phyloP scores from a whole-genome alignment of 805 yeast genomes.

The Kurtzmaniella cleridarum region DNA sequence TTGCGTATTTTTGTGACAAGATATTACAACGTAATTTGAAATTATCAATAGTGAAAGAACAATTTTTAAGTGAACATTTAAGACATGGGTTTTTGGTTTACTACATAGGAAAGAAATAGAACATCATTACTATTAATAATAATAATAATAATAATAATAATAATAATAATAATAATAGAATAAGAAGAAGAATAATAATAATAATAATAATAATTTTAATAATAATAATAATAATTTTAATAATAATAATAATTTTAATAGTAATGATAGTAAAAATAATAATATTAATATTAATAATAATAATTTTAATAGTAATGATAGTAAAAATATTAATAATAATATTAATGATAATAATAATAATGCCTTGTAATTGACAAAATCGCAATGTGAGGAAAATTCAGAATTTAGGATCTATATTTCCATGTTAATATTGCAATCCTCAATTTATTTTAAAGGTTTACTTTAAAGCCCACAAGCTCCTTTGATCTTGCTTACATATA shows the following conservation, averaged over 20 bases:
- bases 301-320: too few relatives aligned
- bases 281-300: neutral
- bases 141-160: neutral
- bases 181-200: neutral
- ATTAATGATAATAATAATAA: too few relatives aligned
- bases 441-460: too few relatives aligned
- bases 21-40: conserved; percentile 25
- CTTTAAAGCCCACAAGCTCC: too few relatives aligned
- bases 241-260: conserved; percentile 9
- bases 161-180: neutral
- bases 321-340: too few relatives aligned
- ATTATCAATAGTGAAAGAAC: conserved; percentile 28
- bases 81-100: conserved; percentile 43
- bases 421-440: too few relatives aligned
- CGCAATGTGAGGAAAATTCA: too few relatives aligned
- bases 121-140: neutral
- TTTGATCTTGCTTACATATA: too few relatives aligned
- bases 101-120: conserved; percentile 11
- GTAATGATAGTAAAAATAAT: conserved; percentile 4
- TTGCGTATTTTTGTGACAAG: conserved; percentile 40
- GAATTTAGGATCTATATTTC: too few relatives aligned
- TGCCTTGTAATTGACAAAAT: too few relatives aligned
- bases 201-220: neutral
- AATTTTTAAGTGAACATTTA: conserved; percentile 25
- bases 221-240: conserved; percentile 3